A percentile compares a stretch with the other conserved stretches of the same genome.
These are phyloP conservation scores for Annona cherimola DNA, from an alignment of 164 flowering plant genomes.

Conservation along the genomic window DNA sequence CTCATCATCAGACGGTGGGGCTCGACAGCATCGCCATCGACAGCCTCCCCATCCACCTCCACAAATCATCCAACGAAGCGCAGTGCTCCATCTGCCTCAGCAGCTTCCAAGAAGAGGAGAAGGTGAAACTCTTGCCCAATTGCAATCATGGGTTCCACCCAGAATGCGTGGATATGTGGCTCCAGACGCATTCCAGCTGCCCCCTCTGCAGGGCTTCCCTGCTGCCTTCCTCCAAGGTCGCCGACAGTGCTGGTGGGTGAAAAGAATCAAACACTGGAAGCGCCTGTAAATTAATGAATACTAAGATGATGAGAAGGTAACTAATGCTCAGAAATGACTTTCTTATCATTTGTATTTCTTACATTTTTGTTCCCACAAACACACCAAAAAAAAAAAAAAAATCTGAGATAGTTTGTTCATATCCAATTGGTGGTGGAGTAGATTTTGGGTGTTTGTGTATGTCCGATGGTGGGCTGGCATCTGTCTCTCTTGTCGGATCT, in stretches of 20 bases:
- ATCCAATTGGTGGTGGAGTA: background rate
- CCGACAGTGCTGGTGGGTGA: background rate
- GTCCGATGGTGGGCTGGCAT: background rate
- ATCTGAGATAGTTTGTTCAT: no score
- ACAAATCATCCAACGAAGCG: constrained; percentile 13
- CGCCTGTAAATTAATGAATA: no score
- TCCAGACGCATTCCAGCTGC: constrained; percentile 55
- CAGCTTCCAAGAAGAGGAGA: constrained; percentile 49
- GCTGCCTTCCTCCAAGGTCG: background rate
- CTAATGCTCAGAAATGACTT: no score
- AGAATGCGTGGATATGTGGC: constrained; percentile 77
- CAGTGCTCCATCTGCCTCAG: constrained; percentile 66
- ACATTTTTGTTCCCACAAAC: no score
- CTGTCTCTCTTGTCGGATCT: background rate
- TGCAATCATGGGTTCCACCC: constrained; percentile 66
- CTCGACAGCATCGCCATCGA: constrained; percentile 23
- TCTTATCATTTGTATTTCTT: no score
- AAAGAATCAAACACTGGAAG: no score
- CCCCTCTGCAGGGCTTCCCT: constrained; percentile 74
- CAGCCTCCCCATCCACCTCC: constrained; percentile 39
- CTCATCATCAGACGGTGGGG: constrained; percentile 4
- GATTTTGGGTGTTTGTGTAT: background rate
- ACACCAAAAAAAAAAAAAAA: no score
- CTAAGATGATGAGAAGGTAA: no score
- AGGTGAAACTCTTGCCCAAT: constrained; percentile 58